Evolutionary conservation across 2,329 filamentous ascomycete species (phyloP), one percentile per base, ranked within the genome.

Genomic region (Fusarium sp.): DNA sequence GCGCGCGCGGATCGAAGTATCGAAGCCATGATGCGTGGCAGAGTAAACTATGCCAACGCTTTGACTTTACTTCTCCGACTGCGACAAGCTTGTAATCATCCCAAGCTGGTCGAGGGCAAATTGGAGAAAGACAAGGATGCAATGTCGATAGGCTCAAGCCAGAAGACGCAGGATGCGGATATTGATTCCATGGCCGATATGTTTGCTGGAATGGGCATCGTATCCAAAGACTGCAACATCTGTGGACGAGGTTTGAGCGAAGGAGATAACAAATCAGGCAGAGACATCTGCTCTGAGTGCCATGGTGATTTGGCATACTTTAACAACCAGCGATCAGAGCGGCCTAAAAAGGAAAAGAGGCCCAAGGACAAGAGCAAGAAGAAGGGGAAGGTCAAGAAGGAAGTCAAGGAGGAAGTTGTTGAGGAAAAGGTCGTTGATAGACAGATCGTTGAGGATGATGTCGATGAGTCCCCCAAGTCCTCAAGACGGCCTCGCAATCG

Each of bases 11-110:
- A 98, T 74, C 88, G 89, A 72, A 93, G 91, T 69, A 85, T 99
- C 46, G 88, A 96, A 70, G 86, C 88, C 74, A 96, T 98, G 90
- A 93, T 97, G 88, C 87, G 85, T 46, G 88, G 87, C 7, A 87
- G 91, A 72, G 80, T 93, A 49, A 96, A 93, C 78, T 98, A 98
- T 73, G 94, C 96, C 56, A 96, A 93, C 70, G 95, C 95, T 15
- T 86, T 99, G 72, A 93, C 97, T 11, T 80, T 99, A 59, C 85
- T 99, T n/a, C 80, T 99, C 53, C 89, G 95, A 35, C 81, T 99
- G 58, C 86, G 95, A 58, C 95, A 99, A 75, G 91, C 93, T 19
- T 99, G 95, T 76, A 97, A 99, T 72, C 95, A 99, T 74, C 93
- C 93, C 0, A 89, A 92, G 65, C 82, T 99, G 41, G 90, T 97